A percentile compares a stretch with the other conserved stretches of the same genome.
phyloP scores from a whole-genome alignment of 2,329 filamentous ascomycete species.

The Trichoderma sp. region DNA sequence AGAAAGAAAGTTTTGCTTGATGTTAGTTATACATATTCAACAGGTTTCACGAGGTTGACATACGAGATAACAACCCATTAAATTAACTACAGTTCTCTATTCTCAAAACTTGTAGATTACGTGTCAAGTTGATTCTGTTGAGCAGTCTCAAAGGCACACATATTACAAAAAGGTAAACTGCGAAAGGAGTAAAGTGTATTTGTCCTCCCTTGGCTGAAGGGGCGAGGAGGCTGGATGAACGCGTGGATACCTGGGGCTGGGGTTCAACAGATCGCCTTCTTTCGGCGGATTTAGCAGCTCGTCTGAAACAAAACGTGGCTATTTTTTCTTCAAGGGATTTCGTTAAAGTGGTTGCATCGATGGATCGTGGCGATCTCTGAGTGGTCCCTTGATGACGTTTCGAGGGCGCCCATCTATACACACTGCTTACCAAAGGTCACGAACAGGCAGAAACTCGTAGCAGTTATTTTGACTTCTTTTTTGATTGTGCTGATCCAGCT shows the following conservation, averaged over 20 bases:
- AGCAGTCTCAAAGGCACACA: neutral
- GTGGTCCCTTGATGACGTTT: neutral
- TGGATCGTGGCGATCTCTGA: neutral
- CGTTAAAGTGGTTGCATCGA: neutral
- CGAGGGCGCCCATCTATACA: neutral
- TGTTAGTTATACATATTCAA: no score
- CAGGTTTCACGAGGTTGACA: neutral
- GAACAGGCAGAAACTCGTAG: neutral
- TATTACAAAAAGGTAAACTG: neutral
- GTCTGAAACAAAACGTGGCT: neutral
- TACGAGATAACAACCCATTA: neutral
- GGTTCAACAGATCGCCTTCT: neutral
- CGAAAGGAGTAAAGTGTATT: neutral
- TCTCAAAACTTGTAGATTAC: neutral
- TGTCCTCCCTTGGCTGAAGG: neutral
- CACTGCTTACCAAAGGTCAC: neutral
- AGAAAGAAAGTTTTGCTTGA: no score
- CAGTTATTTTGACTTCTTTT: neutral
- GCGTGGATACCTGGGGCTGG: neutral
- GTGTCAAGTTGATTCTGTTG: neutral
- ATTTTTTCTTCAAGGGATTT: neutral
- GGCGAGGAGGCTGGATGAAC: neutral
- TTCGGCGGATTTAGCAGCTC: neutral
- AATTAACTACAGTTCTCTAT: neutral
- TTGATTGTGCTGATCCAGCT: neutral